phyloP scores from a whole-genome alignment of 1,284 basidiomycete species.

The Cutaneotrichosporon cutaneum region DNA sequence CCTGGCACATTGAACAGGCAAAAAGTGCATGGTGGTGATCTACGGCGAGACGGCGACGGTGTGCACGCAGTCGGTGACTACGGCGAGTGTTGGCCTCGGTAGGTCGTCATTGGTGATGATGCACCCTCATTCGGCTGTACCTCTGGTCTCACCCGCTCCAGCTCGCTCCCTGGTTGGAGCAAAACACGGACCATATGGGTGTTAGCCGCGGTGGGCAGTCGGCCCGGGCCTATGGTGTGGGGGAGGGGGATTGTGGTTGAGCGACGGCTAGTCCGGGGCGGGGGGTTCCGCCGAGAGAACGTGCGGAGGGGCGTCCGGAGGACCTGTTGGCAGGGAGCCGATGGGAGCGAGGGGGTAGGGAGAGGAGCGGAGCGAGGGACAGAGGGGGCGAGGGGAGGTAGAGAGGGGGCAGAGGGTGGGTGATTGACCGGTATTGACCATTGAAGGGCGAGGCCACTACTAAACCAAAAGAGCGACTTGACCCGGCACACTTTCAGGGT shows the following conservation, averaged over 20 bases:
- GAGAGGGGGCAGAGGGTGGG: background rate
- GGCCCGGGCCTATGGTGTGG: background rate
- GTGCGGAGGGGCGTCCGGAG: background rate
- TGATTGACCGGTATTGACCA: background rate
- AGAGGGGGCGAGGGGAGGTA: background rate
- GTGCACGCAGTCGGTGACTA: background rate
- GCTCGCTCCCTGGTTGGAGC: background rate
- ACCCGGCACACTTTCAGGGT: background rate
- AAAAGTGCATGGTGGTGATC: background rate
- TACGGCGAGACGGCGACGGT: background rate
- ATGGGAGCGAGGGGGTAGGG: background rate
- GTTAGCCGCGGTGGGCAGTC: background rate
- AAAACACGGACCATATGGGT: background rate
- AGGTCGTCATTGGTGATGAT: background rate
- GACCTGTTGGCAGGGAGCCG: no score
- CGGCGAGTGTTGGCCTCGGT: background rate
- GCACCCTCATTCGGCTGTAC: background rate
- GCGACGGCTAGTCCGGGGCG: conserved; percentile 8
- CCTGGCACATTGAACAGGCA: background rate
- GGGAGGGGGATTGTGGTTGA: background rate
- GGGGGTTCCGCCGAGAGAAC: conserved; percentile 6
- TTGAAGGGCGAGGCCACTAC: background rate
- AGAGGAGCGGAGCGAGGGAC: no score
- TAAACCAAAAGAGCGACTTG: conserved; percentile 2
- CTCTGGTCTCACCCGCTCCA: background rate